Percentiles rank a stretch among this genome's conserved stretches.
Conservation (phyloP, 192 early-diverging fungal genomes). For the Backusella circina region DNA sequence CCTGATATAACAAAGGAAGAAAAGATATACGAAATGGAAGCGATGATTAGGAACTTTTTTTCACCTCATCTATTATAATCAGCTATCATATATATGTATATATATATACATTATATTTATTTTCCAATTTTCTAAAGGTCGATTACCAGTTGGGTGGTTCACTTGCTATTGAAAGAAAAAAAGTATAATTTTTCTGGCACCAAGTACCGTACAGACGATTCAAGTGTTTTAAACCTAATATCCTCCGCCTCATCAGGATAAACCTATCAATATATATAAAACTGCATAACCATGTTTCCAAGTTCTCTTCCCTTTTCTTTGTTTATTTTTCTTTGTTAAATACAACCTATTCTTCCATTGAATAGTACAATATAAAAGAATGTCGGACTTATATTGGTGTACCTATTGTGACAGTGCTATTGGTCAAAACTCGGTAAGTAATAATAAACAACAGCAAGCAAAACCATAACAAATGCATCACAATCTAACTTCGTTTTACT, state of each 20-base stretch:
- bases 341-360: not conserved
- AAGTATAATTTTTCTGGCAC: not conserved
- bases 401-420: constrained; percentile 4
- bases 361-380: not conserved
- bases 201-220: not conserved
- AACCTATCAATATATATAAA: not conserved
- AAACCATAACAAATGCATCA: not conserved
- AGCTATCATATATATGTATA: not conserved
- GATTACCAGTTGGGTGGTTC: not conserved
- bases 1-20: not conserved
- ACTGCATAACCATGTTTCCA: not conserved
- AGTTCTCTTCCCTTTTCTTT: not conserved
- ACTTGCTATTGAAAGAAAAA: not conserved
- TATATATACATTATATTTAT: not conserved
- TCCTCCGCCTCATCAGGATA: not conserved
- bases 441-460: not conserved
- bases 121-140: not conserved
- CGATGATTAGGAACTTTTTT: not conserved
- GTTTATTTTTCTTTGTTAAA: not conserved
- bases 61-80: not conserved
- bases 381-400: constrained; percentile 9
- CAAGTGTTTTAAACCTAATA: not conserved
- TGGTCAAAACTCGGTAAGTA: not conserved
- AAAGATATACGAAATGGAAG: not conserved
- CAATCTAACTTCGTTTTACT: not conserved